Conservation (phyloP, 768 basidiomycete species). For the Leccinum aurantiacum region DNA sequence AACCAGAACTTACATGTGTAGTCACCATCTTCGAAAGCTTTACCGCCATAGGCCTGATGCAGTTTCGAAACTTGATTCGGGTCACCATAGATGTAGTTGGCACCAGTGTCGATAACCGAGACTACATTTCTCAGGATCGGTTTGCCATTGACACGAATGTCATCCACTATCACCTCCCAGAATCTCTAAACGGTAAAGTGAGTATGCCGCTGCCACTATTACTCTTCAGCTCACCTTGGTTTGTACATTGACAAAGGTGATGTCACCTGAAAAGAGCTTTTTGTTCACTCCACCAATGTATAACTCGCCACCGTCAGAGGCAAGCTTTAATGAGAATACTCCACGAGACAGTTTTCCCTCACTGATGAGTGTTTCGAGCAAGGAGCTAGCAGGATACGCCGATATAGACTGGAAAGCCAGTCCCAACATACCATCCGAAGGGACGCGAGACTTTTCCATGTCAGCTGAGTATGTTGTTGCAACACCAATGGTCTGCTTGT, state of each 20-base stretch:
- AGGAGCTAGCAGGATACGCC: not conserved
- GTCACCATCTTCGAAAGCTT: not conserved
- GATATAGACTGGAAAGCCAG: not conserved
- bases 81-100: not conserved
- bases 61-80: not conserved
- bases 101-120: not conserved
- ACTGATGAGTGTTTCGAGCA: not conserved
- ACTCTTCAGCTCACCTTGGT: not conserved
- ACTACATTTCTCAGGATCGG: not conserved
- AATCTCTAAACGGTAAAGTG: not conserved
- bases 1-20: not conserved
- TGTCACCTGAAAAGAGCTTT: not conserved
- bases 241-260: not conserved
- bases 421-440: not conserved
- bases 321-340: not conserved
- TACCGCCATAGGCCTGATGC: not conserved
- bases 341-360: not conserved
- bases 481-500: not conserved
- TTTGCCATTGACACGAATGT: not conserved
- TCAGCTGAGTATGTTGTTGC: not conserved
- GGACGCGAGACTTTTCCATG: fast-evolving
- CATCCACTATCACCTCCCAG: not conserved
- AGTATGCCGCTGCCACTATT: not conserved
- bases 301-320: not conserved
- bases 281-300: not conserved